A percentile compares a stretch with the other conserved stretches of the same genome.
phyloP scores from a whole-genome alignment of 805 yeast species.

The Wickerhamomyces xylosicus region DNA sequence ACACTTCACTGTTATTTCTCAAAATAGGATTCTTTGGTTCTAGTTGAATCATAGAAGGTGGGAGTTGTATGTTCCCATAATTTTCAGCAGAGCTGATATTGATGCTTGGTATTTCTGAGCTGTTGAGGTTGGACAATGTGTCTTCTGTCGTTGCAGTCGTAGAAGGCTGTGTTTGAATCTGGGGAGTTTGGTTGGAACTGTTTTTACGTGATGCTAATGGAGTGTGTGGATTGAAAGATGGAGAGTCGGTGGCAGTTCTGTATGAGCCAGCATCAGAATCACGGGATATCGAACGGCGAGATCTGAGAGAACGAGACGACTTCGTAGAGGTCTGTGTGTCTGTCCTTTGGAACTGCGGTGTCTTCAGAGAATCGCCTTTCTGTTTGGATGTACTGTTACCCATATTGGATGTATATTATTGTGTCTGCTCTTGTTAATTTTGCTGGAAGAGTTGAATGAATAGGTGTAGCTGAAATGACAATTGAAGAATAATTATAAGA shows the following conservation, averaged over 20 bases:
- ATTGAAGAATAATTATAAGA: too few relatives aligned
- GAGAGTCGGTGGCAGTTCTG: constrained; percentile 22
- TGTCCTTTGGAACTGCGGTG: constrained; percentile 39
- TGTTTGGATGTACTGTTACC: constrained; percentile 21
- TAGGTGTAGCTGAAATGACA: too few relatives aligned
- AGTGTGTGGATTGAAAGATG: constrained; percentile 17
- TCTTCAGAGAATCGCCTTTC: constrained; percentile 16
- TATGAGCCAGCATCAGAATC: constrained; percentile 23
- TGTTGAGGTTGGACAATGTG: too few relatives aligned
- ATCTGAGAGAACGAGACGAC: constrained; percentile 33
- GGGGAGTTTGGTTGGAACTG: constrained; percentile 10
- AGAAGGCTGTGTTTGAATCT: constrained; percentile 6
- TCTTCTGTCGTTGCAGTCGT: constrained; percentile 4
- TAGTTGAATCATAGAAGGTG: constrained; percentile 59
- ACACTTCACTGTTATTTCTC: constrained; percentile 31
- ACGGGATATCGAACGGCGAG: constrained; percentile 19
- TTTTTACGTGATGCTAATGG: constrained; percentile 18
- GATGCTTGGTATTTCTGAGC: constrained; percentile 10
- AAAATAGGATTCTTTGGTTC: constrained; percentile 71
- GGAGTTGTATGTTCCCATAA: constrained; percentile 28
- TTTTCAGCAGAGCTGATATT: constrained; percentile 20
- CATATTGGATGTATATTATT: constrained; percentile 6
- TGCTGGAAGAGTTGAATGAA: too few relatives aligned
- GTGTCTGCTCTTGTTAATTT: too few relatives aligned
- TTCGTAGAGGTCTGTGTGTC: constrained; percentile 43